Base-by-base conservation (phyloP, 2,329 filamentous ascomycete species). In the Phaeomoniella chlamydospora region DNA sequence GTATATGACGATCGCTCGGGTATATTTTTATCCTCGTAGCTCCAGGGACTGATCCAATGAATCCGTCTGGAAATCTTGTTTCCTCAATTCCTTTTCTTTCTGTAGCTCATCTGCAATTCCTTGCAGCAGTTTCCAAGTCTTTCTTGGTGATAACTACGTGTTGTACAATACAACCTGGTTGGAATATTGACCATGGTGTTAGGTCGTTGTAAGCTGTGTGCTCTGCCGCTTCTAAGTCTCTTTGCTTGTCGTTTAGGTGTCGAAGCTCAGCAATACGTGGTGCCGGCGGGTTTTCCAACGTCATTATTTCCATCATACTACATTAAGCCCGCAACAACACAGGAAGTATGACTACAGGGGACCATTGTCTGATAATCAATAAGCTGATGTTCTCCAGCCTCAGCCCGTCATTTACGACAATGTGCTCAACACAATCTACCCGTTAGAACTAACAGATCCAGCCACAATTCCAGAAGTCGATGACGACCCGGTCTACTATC, bases 331-430 rank as follows among this genome's bases (percentile, higher is more conserved):
- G 45, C 44, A 11, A 43, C 44, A 19, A 44, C 39, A 13, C 36
- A 41, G 37, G 37, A 46, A 29, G 42, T 41, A 41, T 37, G 35
- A 29, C 17, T 14, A 12, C 3, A 4, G 26, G 2, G 11, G 1
- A 15, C 5, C n/a, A 4, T 3, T n/a, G 3, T 16, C 5, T 10
- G 16, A 13, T 5, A 3, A 19, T 18, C 12, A 17, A 13, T 4
- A n/a, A 29, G 29, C 18, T 37, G 11, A 32, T 29, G 29, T 13
- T 26, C 5, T 14, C 17, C 19, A 70, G 47, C 67, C 67, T n/a
- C 67, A 72, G 43, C 67, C 67, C 17, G 61, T 61, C 11, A 48
- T 76, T 3, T 57, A 61, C 40, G 70, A 75, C 49, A 65, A 68
- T 0, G 53, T 73, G 17, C 49, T 72, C 33, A 67, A 73, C 42